Conservation (phyloP, 1,284 basidiomycete species). For the Naganishia albida region DNA sequence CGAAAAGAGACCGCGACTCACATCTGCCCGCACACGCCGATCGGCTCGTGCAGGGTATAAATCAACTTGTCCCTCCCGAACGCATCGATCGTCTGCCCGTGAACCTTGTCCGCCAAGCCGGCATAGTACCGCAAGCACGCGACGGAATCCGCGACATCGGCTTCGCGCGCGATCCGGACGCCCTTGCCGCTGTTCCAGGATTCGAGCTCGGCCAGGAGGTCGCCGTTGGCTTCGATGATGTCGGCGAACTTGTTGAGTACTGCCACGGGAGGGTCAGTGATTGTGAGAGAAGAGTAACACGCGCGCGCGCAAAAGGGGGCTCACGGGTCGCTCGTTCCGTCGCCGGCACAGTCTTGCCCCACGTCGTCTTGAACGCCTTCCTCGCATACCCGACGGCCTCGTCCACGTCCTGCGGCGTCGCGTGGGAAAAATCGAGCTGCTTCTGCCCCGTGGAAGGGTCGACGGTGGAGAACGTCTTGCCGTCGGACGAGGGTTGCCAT, state of each 20-base stretch:
- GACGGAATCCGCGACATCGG: constrained; percentile 79
- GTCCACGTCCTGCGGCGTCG: constrained; percentile 67
- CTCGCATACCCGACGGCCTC: constrained; percentile 79
- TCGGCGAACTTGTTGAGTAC: constrained; percentile 84
- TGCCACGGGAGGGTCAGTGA: constrained; percentile 6
- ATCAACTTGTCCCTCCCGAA: constrained; percentile 66
- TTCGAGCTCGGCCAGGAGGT: constrained; percentile 72
- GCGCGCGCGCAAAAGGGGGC: constrained; percentile 10
- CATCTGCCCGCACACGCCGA: constrained; percentile 89
- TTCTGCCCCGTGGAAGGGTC: constrained; percentile 62
- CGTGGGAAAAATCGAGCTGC: constrained; percentile 44
- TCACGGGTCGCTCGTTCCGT: constrained; percentile 66
- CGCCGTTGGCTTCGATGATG: constrained; percentile 79
- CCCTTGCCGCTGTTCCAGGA: constrained; percentile 83
- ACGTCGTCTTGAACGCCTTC: constrained; percentile 75
- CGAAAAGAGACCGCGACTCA: neutral
- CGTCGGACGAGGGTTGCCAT: constrained; percentile 40
- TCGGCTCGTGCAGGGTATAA: constrained; percentile 87
- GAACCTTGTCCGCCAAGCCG: constrained; percentile 67
- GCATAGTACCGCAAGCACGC: constrained; percentile 78
- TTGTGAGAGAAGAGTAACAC: neutral
- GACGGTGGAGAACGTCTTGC: constrained; percentile 40
- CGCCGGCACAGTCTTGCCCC: constrained; percentile 60
- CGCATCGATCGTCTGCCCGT: constrained; percentile 49
- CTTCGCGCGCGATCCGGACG: constrained; percentile 76